These are phyloP conservation scores for Pyrenopolyporus hunteri DNA, from an alignment of 495 filamentous ascomycete species.

Conservation along the genomic window DNA sequence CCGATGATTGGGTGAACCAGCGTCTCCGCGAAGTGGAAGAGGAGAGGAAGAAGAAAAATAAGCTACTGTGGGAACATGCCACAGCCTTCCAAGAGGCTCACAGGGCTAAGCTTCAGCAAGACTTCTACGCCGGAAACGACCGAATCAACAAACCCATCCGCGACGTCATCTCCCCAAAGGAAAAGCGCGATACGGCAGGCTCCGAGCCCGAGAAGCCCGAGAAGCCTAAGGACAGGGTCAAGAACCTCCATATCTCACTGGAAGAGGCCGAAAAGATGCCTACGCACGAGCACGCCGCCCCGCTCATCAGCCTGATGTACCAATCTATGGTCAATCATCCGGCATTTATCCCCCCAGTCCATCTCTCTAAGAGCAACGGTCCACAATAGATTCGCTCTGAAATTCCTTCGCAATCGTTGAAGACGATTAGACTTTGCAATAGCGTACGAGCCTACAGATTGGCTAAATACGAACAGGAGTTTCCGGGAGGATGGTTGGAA, in stretches of 20 bases:
- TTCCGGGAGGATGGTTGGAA: neutral
- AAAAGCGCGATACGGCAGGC: constrained; percentile 41
- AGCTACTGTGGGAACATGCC: neutral
- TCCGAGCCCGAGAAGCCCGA: constrained; percentile 29
- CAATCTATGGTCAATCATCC: constrained; percentile 37
- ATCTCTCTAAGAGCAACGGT: neutral
- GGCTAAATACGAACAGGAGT: neutral
- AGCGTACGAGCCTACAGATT: neutral
- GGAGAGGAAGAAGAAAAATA: neutral
- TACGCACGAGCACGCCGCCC: constrained; percentile 40
- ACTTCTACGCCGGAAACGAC: constrained; percentile 44
- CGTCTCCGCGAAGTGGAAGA: neutral
- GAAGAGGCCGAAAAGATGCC: constrained; percentile 46
- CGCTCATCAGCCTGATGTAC: constrained; percentile 49
- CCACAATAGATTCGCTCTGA: neutral
- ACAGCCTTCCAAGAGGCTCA: constrained; percentile 8
- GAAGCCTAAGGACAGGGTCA: constrained; percentile 25
- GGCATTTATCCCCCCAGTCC: neutral
- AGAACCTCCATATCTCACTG: constrained; percentile 22
- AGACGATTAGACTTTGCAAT: neutral
- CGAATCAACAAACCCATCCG: constrained; percentile 36
- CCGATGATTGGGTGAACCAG: constrained; percentile 30
- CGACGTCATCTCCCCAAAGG: constrained; percentile 33
- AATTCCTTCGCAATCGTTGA: neutral
- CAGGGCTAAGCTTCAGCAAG: constrained; percentile 27